Evolutionary conservation across 2,329 filamentous ascomycete species (phyloP), one percentile per base, ranked within the genome.

Genomic region (Colletotrichum horii): DNA sequence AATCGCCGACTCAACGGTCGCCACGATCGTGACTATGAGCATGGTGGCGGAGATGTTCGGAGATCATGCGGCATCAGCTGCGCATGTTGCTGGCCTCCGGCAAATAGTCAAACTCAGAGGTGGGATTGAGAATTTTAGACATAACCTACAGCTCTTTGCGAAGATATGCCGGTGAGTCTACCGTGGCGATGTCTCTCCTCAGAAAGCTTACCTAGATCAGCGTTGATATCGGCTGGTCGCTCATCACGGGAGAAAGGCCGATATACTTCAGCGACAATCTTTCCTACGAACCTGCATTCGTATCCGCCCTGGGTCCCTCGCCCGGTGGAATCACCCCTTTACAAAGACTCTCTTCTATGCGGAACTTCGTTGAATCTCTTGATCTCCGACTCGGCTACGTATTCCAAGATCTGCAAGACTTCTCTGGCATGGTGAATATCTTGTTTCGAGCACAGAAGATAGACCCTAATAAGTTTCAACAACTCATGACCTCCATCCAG

Each of bases 391-490:
- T 84, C 1, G 71, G 76, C 12, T 80, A 80, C 64, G 62, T 79
- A 5, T 82, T 83, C 70, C 70, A 76, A 15, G 83, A 84, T 26
- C 76, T 84, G 1, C 79, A 78, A 9, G 80, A 82, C 56, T 84
- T 84, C 36, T 78, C 83, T 1, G 75, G 48, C 7, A 36, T 81
- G 7, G 79, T 81, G 4, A 82, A 83, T 30, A 34, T 67, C 3
- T 71, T 81, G 6, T 78, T 79, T 0, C 74, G 77, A 2, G 73
- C 67, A 4, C 70, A 69, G 19, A 84, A 82, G 65, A 78, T 83
- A 8, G 76, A 75, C 1, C 78, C 82, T 0, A 77, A 79, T 15
- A 58, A 80, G 3, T 76, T 76, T 6, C 74, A 76, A 8, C 15
- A 66, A 8, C 55, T 74, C 11, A 76, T 75, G 60, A 70, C 19